Evolutionary conservation across 2,329 filamentous ascomycete genomes (phyloP).

Genomic region (Nannizziopsis barbatae): DNA sequence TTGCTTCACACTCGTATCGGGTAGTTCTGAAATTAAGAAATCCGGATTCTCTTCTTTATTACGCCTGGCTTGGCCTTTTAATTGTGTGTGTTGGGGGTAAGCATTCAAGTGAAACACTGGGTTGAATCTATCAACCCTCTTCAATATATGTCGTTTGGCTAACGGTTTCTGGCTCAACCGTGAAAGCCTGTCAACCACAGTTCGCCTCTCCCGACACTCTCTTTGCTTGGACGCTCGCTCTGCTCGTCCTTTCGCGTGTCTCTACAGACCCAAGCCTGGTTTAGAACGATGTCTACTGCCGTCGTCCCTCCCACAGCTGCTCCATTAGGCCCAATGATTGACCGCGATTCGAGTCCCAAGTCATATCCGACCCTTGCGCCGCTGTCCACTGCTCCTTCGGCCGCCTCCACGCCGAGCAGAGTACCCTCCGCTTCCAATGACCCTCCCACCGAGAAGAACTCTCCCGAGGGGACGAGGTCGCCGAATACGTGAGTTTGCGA

Average conservation of each 20-base stretch:
- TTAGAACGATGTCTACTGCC: slow-evolving; percentile 37
- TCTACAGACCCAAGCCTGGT: background rate
- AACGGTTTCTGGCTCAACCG: slow-evolving; percentile 3
- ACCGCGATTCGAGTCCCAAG: slow-evolving; percentile 36
- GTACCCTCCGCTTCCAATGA: slow-evolving; percentile 22
- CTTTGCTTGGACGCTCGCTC: background rate
- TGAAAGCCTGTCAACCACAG: background rate
- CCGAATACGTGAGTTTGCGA: slow-evolving; percentile 40
- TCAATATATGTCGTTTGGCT: background rate
- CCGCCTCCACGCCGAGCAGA: slow-evolving; percentile 27
- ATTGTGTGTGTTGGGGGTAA: too few species aligned
- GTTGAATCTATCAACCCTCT: background rate
- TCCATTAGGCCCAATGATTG: slow-evolving; percentile 35
- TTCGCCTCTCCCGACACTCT: background rate
- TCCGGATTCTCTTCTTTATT: too few species aligned
- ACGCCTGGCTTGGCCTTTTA: too few species aligned
- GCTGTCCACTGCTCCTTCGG: slow-evolving; percentile 25
- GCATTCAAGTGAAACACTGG: background rate
- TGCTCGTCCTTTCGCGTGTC: background rate
- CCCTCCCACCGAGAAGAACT: slow-evolving; percentile 25
- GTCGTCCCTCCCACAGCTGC: slow-evolving; percentile 37
- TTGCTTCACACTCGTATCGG: too few species aligned
- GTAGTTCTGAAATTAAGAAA: too few species aligned
- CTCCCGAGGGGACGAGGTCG: slow-evolving; percentile 43
- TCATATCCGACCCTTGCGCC: slow-evolving; percentile 34